These are phyloP conservation scores for Diaporthe vaccinii DNA, from an alignment of 2,329 filamentous ascomycete species.

Conservation along the genomic window DNA sequence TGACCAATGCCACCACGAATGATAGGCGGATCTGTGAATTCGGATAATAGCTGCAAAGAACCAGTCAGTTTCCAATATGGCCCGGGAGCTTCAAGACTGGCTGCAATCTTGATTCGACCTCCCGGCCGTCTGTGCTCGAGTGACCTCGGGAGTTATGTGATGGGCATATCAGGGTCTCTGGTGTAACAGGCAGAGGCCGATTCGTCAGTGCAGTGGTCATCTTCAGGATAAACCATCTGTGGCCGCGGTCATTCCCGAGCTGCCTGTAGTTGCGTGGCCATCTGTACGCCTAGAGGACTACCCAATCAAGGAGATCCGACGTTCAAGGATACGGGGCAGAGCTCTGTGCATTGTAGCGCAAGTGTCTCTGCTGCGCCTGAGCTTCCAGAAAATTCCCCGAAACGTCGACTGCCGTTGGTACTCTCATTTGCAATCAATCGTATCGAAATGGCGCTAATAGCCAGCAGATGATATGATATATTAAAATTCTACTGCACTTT, in stretches of 20 bases:
- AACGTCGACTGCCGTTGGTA: neutral
- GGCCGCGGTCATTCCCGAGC: neutral
- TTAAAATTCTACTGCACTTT: too few species aligned
- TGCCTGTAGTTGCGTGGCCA: slow-evolving; percentile 13
- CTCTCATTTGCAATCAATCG: too few species aligned
- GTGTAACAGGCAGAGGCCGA: slow-evolving; percentile 15
- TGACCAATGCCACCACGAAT: neutral
- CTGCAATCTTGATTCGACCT: neutral
- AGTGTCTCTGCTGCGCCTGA: neutral
- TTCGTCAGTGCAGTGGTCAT: slow-evolving; percentile 16
- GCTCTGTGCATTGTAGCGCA: neutral
- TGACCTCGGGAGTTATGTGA: slow-evolving; percentile 11
- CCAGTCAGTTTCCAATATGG: neutral
- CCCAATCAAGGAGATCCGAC: slow-evolving; percentile 1
- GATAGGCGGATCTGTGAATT: neutral
- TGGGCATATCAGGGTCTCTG: neutral
- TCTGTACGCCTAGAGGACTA: slow-evolving; percentile 7
- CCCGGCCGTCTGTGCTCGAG: neutral
- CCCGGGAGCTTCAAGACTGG: neutral
- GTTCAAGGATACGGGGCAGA: neutral
- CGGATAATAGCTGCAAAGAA: neutral
- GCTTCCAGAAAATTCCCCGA: slow-evolving; percentile 32
- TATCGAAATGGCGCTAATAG: too few species aligned
- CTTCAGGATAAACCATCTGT: neutral
- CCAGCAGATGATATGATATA: too few species aligned